Evolutionary conservation across 371 early-diverging fungal genomes (phyloP).

Genomic region (Zychaea mexicana): DNA sequence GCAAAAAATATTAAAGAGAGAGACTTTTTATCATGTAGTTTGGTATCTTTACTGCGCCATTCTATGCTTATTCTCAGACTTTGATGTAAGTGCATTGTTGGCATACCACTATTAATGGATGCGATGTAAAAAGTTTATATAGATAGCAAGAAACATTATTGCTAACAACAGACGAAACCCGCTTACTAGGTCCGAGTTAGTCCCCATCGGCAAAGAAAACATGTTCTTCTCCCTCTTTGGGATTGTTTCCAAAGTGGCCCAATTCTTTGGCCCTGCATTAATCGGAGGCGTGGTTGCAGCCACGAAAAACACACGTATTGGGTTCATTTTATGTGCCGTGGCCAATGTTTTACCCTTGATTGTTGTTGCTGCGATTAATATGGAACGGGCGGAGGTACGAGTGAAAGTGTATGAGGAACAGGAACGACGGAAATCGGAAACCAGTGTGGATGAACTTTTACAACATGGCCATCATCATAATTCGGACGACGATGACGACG

Average conservation of each 20-base stretch:
- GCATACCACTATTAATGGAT: too few species aligned
- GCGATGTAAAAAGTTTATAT: too few species aligned
- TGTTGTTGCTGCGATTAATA: slow-evolving; percentile 16
- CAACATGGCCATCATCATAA: background rate
- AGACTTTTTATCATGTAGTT: slow-evolving; percentile 3
- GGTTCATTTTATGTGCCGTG: slow-evolving; percentile 18
- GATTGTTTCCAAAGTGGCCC: slow-evolving; percentile 62
- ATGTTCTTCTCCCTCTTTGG: slow-evolving; percentile 61
- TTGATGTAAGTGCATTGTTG: slow-evolving; percentile 30
- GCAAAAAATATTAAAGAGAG: background rate
- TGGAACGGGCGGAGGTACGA: slow-evolving; percentile 18
- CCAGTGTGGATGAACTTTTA: background rate
- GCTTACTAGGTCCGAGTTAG: slow-evolving; percentile 41
- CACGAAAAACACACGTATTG: slow-evolving; percentile 19
- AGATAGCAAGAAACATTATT: background rate
- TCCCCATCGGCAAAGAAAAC: slow-evolving; percentile 54
- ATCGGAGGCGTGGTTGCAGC: slow-evolving; percentile 54
- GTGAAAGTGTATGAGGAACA: slow-evolving; percentile 25
- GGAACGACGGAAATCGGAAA: slow-evolving; percentile 18
- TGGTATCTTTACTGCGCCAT: slow-evolving; percentile 46
- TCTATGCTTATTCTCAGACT: slow-evolving; percentile 37
- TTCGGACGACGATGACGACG: background rate
- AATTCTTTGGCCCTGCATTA: slow-evolving; percentile 67
- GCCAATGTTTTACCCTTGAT: slow-evolving; percentile 16
- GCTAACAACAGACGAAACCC: background rate